Base-by-base conservation (phyloP, 2,329 filamentous ascomycete species). In the Xylariaceae sp. region DNA sequence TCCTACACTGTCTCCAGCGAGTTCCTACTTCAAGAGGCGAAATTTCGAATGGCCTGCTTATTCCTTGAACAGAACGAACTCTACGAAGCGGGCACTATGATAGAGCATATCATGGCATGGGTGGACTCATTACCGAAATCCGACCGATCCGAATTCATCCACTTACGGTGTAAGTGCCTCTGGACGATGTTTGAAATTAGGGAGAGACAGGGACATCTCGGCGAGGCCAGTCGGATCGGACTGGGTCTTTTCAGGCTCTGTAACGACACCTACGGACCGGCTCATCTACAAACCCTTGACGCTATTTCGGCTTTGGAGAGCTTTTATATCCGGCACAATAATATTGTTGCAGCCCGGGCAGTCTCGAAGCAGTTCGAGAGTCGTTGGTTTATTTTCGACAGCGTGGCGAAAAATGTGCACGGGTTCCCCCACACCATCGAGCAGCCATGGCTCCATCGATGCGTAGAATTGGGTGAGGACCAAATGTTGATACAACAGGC, bases 281-380 rank as follows among this genome's bases (percentile, higher is more conserved):
- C 55, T 39, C 65, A 67, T 45, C 58, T 67, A n/a, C 65, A 67
- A 50, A 67, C 65, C 1, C 51, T 67, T 3, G 64, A 67, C 32
- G 65, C 64, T n/a, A 61, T 67, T 43, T 63, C 64, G 6, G 65
- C 65, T 2, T 53, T 67, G 8, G 62, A 62, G 39, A 61, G 50
- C 7, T 65, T 64, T 37, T 55, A 54, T 37, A 50, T 34, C n/a
- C 57, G 57, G 4, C 62, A 61, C 35, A 57, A 62, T 3, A 58
- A 58, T 8, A 50, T 41, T 5, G 49, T 43, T 9, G 59, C 55
- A 6, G 57, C 60, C 31, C 53, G 56, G 35, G 56, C 56, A 40
- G 54, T 63, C 53, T 47, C 57, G 11, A 37, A 45, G 30, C 56
- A 62, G 26, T 65, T 67, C 11, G 53, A 65, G 35, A 48, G 34